Evolutionary conservation across 75 land plant genomes (phyloP).

Genomic region (Pinus tabuliformis): DNA sequence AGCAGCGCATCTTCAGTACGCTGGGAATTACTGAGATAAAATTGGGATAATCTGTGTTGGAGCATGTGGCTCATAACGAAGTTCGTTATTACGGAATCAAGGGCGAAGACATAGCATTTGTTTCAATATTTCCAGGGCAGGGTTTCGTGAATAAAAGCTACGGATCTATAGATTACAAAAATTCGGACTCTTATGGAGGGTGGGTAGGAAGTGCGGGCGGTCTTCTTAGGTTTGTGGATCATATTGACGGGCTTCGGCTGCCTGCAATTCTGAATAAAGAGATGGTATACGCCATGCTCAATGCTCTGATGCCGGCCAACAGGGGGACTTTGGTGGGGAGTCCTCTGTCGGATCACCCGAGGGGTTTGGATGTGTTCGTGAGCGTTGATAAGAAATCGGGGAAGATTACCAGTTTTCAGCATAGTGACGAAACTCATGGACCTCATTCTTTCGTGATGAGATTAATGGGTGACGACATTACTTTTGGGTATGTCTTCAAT

Average conservation of each 20-base stretch:
- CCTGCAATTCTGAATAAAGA: neutral
- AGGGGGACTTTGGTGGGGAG: neutral
- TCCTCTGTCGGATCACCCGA: too few relatives aligned
- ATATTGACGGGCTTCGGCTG: neutral
- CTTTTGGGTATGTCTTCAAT: neutral
- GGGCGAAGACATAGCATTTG: too few relatives aligned
- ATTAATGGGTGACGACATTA: neutral
- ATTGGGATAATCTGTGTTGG: too few relatives aligned
- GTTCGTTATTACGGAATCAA: too few relatives aligned
- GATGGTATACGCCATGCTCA: neutral
- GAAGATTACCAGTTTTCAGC: neutral
- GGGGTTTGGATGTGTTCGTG: slow-evolving; percentile 7
- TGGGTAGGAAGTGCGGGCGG: neutral
- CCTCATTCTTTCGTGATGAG: neutral
- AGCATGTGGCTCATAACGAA: too few relatives aligned
- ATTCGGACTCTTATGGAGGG: neutral
- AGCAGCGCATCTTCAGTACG: too few relatives aligned
- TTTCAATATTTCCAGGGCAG: too few relatives aligned
- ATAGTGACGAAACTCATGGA: neutral
- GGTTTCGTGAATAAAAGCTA: too few relatives aligned
- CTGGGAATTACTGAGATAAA: too few relatives aligned
- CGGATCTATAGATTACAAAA: too few relatives aligned
- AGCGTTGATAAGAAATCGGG: neutral
- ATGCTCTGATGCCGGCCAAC: slow-evolving; percentile 1
- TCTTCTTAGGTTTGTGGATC: neutral